Percentiles rank a stretch among this genome's conserved stretches.
Evolutionary conservation across 305 asterid genomes (phyloP).

Genomic region (Fraxinus angustifolia): DNA sequence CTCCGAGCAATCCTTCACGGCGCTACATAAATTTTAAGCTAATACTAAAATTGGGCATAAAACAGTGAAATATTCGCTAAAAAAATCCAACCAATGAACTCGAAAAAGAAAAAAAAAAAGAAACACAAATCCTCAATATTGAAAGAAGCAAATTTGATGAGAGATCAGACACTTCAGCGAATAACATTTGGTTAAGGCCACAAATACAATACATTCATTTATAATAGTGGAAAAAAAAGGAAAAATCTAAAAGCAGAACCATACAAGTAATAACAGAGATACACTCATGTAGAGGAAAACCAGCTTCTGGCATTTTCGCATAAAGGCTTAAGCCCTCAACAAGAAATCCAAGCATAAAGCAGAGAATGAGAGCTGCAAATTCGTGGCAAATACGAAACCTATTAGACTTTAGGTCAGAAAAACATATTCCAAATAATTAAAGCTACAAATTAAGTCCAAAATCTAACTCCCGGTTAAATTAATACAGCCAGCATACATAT

Average conservation of each 20-base stretch:
- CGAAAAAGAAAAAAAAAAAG: neutral
- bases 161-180: neutral
- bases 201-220: neutral
- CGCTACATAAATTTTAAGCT: neutral
- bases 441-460: neutral
- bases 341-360: neutral
- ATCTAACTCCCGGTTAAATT: neutral
- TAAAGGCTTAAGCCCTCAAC: neutral
- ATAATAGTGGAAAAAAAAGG: neutral
- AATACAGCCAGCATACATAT: neutral
- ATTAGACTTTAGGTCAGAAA: neutral
- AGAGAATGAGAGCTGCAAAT: neutral
- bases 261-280: neutral
- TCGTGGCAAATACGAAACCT: neutral
- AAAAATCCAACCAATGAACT: neutral
- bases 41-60: neutral
- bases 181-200: neutral
- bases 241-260: neutral
- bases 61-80: neutral
- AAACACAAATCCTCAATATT: neutral
- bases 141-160: neutral
- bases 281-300: neutral
- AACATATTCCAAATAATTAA: neutral
- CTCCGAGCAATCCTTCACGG: neutral
- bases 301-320: neutral